These are phyloP conservation scores for Cystobasidiaceae sp. DNA, from an alignment of 1,284 basidiomycete genomes.

Conservation along the genomic window DNA sequence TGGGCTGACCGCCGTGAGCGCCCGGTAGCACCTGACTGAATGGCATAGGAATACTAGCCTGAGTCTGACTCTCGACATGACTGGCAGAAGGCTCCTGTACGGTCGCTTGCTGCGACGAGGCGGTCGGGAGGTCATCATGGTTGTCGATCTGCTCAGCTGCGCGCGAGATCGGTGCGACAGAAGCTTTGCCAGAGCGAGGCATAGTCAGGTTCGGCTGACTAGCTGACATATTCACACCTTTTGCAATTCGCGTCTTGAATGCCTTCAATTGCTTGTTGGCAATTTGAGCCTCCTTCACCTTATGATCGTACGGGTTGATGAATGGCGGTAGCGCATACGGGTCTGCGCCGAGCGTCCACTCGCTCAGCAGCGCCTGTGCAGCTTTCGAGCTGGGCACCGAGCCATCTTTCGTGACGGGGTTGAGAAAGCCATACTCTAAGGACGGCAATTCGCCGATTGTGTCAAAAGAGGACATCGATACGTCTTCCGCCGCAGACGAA, in stretches of 20 bases:
- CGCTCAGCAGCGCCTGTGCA: conserved; percentile 19
- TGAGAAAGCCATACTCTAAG: conserved; percentile 18
- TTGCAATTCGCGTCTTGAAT: conserved; percentile 1
- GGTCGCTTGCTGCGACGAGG: no score
- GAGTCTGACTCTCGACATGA: not conserved
- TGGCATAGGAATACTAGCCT: conserved; percentile 30
- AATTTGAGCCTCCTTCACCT: not conserved
- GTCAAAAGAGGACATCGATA: not conserved
- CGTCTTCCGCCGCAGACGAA: not conserved
- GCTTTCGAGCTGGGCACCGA: not conserved
- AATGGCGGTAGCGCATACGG: not conserved
- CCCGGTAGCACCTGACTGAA: conserved; percentile 69
- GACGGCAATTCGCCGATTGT: conserved; percentile 1
- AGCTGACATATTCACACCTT: conserved; percentile 1
- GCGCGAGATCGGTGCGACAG: not conserved
- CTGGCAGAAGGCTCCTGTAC: not conserved
- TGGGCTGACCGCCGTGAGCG: conserved; percentile 60
- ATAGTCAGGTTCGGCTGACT: conserved; percentile 21
- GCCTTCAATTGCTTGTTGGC: conserved; percentile 22
- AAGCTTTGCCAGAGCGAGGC: not conserved
- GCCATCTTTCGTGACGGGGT: not conserved
- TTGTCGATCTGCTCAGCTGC: no score
- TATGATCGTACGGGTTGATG: conserved; percentile 20
- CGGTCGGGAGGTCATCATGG: no score
- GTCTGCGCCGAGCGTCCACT: conserved; percentile 28